Percentiles rank a stretch among this genome's conserved stretches.
These are phyloP conservation scores for Cercophora samala DNA, from an alignment of 495 filamentous ascomycete species.

Conservation along the genomic window DNA sequence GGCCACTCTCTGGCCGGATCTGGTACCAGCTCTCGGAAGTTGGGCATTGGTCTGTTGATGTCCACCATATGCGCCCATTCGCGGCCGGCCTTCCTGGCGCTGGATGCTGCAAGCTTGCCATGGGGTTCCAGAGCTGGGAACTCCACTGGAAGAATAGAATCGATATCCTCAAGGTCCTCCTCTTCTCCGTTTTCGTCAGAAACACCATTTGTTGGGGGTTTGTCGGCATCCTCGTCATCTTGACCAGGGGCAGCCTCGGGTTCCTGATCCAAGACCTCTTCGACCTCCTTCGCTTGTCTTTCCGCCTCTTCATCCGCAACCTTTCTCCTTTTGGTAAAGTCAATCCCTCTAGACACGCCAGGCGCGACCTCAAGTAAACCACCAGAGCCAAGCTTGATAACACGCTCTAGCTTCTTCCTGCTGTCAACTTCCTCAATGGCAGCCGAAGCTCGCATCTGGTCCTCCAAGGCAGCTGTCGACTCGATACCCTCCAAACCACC, in stretches of 20 bases:
- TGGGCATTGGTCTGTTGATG: constrained; percentile 82
- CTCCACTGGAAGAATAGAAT: constrained; percentile 84
- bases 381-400: constrained; percentile 79
- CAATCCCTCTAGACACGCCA: constrained; percentile 75
- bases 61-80: constrained; percentile 99
- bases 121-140: constrained; percentile 91
- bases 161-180: constrained; percentile 72
- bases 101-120: constrained; percentile 65
- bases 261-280: constrained; percentile 69
- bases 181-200: constrained; percentile 43
- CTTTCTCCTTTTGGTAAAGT: constrained; percentile 63
- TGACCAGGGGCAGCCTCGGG: constrained; percentile 52
- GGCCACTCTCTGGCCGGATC: constrained; percentile 96
- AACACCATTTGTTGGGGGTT: constrained; percentile 22
- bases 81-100: constrained; percentile 66
- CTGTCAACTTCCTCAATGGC: constrained; percentile 36
- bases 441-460: constrained; percentile 46
- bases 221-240: constrained; percentile 37
- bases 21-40: constrained; percentile 89
- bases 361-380: constrained; percentile 80
- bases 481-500: constrained; percentile 88
- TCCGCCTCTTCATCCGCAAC: constrained; percentile 46
- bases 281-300: constrained; percentile 65
- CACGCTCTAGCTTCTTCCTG: constrained; percentile 61
- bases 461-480: constrained; percentile 71